Conservation (phyloP, 2,329 filamentous ascomycete genomes). For the Fusarium siculi region DNA sequence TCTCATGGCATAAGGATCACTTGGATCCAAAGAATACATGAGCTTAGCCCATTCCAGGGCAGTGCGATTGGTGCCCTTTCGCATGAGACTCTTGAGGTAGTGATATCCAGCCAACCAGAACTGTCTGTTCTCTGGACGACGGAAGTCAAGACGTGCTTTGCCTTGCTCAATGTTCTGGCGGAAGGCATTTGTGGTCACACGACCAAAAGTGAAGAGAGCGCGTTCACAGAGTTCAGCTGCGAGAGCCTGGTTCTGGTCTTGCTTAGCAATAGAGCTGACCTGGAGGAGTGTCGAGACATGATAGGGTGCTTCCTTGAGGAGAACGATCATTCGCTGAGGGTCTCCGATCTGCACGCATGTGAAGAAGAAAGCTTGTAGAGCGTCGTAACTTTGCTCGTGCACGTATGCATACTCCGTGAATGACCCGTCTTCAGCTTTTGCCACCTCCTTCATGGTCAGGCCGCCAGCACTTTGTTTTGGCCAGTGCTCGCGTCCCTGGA, state of each 20-base stretch:
- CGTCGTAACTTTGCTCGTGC: conserved; percentile 79
- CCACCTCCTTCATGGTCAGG: conserved; percentile 77
- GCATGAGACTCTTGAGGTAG: conserved; percentile 85
- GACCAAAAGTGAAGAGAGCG: conserved; percentile 92
- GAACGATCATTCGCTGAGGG: conserved; percentile 81
- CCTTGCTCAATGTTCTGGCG: conserved; percentile 79
- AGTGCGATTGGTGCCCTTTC: conserved; percentile 94
- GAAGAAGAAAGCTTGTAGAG: conserved; percentile 80
- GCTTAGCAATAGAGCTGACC: conserved; percentile 90
- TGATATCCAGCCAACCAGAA: conserved; percentile 91
- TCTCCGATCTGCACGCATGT: conserved; percentile 84
- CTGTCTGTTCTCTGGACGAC: conserved; percentile 86
- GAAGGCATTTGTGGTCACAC: conserved; percentile 86
- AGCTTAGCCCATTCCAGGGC: conserved; percentile 94
- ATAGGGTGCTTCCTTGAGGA: conserved; percentile 73
- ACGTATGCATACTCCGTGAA: conserved; percentile 78
- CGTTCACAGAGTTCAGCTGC: conserved; percentile 90
- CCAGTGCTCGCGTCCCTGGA: conserved; percentile 90
- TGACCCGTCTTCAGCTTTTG: conserved; percentile 60
- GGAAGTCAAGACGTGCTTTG: conserved; percentile 82
- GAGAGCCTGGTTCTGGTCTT: conserved; percentile 87
- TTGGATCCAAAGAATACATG: conserved; percentile 77
- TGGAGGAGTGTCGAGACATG: conserved; percentile 95
- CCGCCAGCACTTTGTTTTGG: conserved; percentile 82
- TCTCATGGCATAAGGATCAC: conserved; percentile 85